These are phyloP conservation scores for Pythium brachiatum DNA, from an alignment of 352 stramenopile species.

Conservation along the genomic window DNA sequence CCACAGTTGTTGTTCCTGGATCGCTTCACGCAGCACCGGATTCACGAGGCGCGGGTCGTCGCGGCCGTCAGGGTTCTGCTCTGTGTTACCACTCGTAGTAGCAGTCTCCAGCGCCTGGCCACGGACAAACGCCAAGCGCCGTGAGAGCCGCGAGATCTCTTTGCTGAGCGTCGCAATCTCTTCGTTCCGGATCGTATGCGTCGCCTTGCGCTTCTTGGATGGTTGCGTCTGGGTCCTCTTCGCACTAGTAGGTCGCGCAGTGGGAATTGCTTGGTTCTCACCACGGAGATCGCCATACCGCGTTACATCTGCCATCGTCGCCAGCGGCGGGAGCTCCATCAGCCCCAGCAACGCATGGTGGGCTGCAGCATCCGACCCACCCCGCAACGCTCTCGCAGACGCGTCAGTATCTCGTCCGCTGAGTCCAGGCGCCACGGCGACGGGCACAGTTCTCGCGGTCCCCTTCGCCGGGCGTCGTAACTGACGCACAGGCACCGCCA, in stretches of 20 bases:
- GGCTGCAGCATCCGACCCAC: too few species aligned
- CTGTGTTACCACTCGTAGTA: too few species aligned
- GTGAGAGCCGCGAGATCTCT: constrained; percentile 14
- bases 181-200: constrained; percentile 21
- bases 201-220: constrained; percentile 23
- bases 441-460: too few species aligned
- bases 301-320: too few species aligned
- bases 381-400: background rate
- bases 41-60: constrained; percentile 23
- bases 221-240: background rate
- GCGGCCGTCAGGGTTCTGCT: background rate
- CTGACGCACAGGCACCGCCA: too few species aligned
- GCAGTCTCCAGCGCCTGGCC: constrained; percentile 1
- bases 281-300: background rate
- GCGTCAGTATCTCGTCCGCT: too few species aligned
- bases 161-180: constrained; percentile 13
- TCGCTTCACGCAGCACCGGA: constrained; percentile 22
- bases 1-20: constrained; percentile 32
- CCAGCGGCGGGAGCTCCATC: constrained; percentile 6
- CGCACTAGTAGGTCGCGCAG: background rate
- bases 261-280: background rate
- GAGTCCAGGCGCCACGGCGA: too few species aligned
- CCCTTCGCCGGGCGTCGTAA: too few species aligned
- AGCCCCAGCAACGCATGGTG: constrained; percentile 16
- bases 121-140: constrained; percentile 16